Base-by-base conservation (phyloP, 441 rosid genomes). In the Pelargonium citronellum region DNA sequence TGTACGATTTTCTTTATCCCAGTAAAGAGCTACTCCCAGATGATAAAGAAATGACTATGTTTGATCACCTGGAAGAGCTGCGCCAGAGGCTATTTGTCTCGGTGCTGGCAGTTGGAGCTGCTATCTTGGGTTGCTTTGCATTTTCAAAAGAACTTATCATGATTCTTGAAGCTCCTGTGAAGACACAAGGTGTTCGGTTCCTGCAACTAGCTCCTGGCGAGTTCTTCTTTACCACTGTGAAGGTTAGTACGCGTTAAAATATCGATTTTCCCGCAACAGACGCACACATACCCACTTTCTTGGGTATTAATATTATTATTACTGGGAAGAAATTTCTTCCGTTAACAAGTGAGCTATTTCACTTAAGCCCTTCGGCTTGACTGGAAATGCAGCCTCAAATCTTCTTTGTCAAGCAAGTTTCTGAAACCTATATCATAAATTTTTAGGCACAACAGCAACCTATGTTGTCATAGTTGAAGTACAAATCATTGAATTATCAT, bases 101-200 rank as follows among this genome's bases (percentile, higher is more conserved):
- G 2, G 96, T 87, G 78, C 84, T 94, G 83, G 95, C 94, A 6
- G 96, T 94, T 62, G 99, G 97, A 74, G 97, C 83, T 71, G 89
- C 97, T 55, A 94, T 94, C 20, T 72, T 82, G 71, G 97, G 96
- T 73, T 94, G 99, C 87, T 94, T 94, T 74, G 86, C 94, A 51
- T 88, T 86, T 82, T 91, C 99, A 11, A 94, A 94, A 78, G 99
- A 90, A 67, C 83, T 94, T 47, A 78, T 94, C 57, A 70, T 89
- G 73, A 53, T 94, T 75, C 97, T 94, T 73, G 97, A 94, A 87
- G 99, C 99, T 75, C 97, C 97, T 11, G 99, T 94, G 77, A 94
- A 90, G 80, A 37, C 78, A 1, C 91, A 91, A 69, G 97, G 99
- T 74, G 99, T 91, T 6, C 81, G 96, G 39, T 94, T 94, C 84